These are phyloP conservation scores for Naganishia friedmannii DNA, from an alignment of 768 basidiomycete genomes.

Conservation along the genomic window DNA sequence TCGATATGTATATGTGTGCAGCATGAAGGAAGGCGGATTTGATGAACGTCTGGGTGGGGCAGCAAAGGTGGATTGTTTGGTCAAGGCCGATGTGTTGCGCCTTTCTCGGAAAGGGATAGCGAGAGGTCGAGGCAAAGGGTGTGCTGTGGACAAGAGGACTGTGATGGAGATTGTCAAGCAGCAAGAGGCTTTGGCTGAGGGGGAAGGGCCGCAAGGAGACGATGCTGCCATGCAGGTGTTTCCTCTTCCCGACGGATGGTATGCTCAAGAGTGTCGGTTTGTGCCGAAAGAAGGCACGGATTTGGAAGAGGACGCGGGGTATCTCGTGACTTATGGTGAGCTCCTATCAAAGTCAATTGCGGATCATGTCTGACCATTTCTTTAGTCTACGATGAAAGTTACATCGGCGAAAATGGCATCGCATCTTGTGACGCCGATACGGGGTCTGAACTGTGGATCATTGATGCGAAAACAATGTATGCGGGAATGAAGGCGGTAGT, in stretches of 20 bases:
- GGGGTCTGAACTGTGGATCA: constrained; percentile 53
- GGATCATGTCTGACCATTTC: too few species aligned
- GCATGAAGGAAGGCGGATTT: constrained; percentile 52
- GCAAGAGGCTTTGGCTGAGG: constrained; percentile 32
- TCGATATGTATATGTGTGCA: constrained; percentile 53
- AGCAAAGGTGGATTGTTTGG: constrained; percentile 55
- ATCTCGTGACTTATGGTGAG: constrained; percentile 51
- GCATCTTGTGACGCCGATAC: constrained; percentile 39
- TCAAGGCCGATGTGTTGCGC: constrained; percentile 50
- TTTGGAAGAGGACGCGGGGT: constrained; percentile 52
- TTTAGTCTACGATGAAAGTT: constrained; percentile 52
- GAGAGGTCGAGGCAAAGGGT: constrained; percentile 37
- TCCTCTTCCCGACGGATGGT: constrained; percentile 45
- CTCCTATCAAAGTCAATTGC: background rate
- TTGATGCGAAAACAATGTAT: constrained; percentile 50
- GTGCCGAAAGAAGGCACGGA: constrained; percentile 40
- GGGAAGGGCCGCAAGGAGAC: constrained; percentile 12
- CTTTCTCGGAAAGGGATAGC: constrained; percentile 41
- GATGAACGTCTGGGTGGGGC: constrained; percentile 53
- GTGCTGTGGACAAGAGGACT: constrained; percentile 46
- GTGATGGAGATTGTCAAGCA: constrained; percentile 44
- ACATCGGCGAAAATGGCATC: constrained; percentile 42
- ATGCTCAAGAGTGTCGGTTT: constrained; percentile 53
- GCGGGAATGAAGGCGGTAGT: constrained; percentile 44
- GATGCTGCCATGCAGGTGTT: constrained; percentile 45